Base-by-base conservation (phyloP, 177 flowering plant genomes). In the Tripterygium wilfordii region DNA sequence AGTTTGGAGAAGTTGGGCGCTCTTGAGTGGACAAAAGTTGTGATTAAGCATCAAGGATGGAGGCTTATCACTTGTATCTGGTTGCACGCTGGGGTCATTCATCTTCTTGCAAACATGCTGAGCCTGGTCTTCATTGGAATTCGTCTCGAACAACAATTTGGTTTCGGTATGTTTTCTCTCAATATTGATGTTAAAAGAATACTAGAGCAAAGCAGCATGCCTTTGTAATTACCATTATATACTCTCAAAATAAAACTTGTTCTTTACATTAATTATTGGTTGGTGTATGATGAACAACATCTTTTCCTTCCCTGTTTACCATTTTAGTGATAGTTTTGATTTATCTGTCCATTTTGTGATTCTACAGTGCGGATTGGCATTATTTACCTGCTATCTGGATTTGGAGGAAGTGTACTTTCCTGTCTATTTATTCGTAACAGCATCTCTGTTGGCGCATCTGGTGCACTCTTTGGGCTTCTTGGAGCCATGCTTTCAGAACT, bases 401-500 rank as follows among this genome's bases (percentile, higher is more conserved):
- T 90, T 52, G 88, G 87, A 0, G 96, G 96, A 33, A 84, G 86
- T 49, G 42, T 90, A n/a, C 69, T 87, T 3, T 87, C 97, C 9
- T 61, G 67, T 4, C 72, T 87, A 10, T 90, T 87, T 58, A 72
- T 77, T 44, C 68, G 64, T 40, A 62, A 57, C 42, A 72, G 44
- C 63, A 82, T 87, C 33, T 78, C 91, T 12, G 86, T 89, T 28
- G 94, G 96, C 26, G 94, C 94, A 23, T 82, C 96, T 51, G 96
- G 97, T 58, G 92, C 91, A 10, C 75, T 90, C 16, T 90, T 90
- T 68, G 94, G 96, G 18, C 85, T 90, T 43, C 76, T 90, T 20
- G 94, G 94, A 53, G 90, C 89, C 39, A 87, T 87, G 97, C 75
- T 90, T 14, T 80, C 95, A 5, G 97, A 89, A 63, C 76, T 89